These are phyloP conservation scores for Leccinum griseonigrum DNA, from an alignment of 1,284 basidiomycete genomes.

Conservation along the genomic window DNA sequence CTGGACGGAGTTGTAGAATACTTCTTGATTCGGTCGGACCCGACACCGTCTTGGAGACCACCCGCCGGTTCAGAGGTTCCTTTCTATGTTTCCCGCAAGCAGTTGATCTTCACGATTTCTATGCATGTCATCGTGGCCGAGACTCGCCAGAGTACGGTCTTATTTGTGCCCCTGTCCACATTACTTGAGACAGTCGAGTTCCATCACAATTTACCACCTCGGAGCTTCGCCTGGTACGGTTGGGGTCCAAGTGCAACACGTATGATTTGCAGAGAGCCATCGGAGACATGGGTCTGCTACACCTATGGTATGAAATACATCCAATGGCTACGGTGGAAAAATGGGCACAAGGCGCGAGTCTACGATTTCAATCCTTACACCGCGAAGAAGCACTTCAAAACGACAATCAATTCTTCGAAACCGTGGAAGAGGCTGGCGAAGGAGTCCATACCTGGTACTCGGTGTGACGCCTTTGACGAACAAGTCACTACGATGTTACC, in stretches of 20 bases:
- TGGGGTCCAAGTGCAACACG: slow-evolving; percentile 52
- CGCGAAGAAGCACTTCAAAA: slow-evolving; percentile 14
- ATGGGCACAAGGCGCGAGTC: slow-evolving; percentile 15
- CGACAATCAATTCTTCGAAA: slow-evolving; percentile 5
- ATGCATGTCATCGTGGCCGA: slow-evolving; percentile 10
- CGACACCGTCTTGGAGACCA: slow-evolving; percentile 45
- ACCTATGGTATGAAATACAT: slow-evolving; percentile 50
- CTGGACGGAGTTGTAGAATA: slow-evolving; percentile 26
- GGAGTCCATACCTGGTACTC: slow-evolving; percentile 7
- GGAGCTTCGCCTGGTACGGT: slow-evolving; percentile 42
- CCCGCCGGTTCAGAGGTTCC: slow-evolving; percentile 19
- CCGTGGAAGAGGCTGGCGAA: slow-evolving; percentile 20
- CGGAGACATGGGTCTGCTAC: slow-evolving; percentile 56
- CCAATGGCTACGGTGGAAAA: slow-evolving; percentile 23
- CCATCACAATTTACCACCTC: slow-evolving; percentile 39
- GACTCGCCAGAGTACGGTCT: slow-evolving; percentile 15
- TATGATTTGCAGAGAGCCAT: slow-evolving; percentile 36
- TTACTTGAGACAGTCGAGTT: slow-evolving; percentile 45
- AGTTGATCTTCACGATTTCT: slow-evolving; percentile 27
- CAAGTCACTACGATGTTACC: slow-evolving; percentile 25
- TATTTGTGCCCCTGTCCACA: slow-evolving; percentile 30
- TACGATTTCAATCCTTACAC: slow-evolving; percentile 33
- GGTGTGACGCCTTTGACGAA: slow-evolving; percentile 13
- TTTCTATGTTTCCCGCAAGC: slow-evolving; percentile 22
- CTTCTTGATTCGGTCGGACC: slow-evolving; percentile 50